Base-by-base conservation (phyloP, 768 basidiomycete genomes). In the Mycena chlorophos region DNA sequence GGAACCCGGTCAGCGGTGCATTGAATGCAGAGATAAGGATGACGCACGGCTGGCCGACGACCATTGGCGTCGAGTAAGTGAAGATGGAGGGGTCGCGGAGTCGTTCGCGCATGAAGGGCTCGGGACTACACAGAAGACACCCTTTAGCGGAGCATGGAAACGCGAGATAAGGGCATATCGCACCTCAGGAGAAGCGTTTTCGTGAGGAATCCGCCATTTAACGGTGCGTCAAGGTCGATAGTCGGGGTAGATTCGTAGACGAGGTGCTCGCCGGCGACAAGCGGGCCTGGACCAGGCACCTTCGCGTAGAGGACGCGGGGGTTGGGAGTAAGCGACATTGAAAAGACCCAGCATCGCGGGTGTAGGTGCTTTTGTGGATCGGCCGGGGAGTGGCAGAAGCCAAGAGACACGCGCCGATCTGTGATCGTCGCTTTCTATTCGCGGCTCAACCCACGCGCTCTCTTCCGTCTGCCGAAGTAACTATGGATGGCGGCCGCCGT, bases 211-310 rank as follows among this genome's bases (percentile, higher is more conserved):
- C 71, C 71, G 0, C 72, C 69, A 12, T 72, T 63, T 46, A 74
- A 59, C 4, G 68, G 63, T 2, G 69, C 68, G 22, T 75, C 73
- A 14, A 74, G 51, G 54, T 79, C 75, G 55, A 78, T 77, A 3
- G 61, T 66, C 30, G 66, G 62, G 20, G 54, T 65, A 0, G 28
- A 58, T 51, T 76, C 72, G 43, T 69, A 61, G 22, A 64, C 48
- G 4, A 71, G 66, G 29, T 72, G 69, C 51, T 71, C 64, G 5
- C 69, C 70, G 0, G 56, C 63, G 51, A 54, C 60, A 16, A 47
- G 70, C 4, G 54, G 12, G 25, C 60, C 55, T 3, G 29, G 25
- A 6, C 52, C 57, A 37, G 57, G 57, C 16, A 54, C 43, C 29
- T 62, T 56, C 14, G 38, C 50, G 38, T 58, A 64, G 3, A 64